Base-by-base conservation (phyloP, 2,329 filamentous ascomycete species). In the Penicillium sp. region DNA sequence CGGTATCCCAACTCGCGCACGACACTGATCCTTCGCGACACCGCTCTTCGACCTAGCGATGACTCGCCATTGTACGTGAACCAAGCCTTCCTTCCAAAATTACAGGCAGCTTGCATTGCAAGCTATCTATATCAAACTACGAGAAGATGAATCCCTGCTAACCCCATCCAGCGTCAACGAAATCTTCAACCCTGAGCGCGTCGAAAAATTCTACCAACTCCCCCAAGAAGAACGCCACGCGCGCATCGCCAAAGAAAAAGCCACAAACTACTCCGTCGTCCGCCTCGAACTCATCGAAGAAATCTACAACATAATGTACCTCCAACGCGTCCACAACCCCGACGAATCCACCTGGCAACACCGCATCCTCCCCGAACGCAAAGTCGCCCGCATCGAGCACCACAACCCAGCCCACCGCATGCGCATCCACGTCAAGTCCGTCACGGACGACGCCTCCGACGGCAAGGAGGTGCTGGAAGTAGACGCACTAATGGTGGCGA, bases 201-300 rank as follows among this genome's bases (percentile, higher is more conserved):
- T 96, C 33, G 91, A 96, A 75, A 83, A 83, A 49, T 86, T 96
- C 69, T 97, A 88, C 81, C 81, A 86, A 53, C 88, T 89, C 67
- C 82, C 89, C 0, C 80, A 88, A 1, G 81, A 83, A 49, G 83
- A 88, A 64, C 90, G 93, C 53, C 81, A 84, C 35, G 78, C 81
- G 15, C 82, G 82, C 28, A 81, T 97, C 56, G 80, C 83, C 17
- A 88, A 88, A 56, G 91, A 96, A 69, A 89, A 90, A 62, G 88
- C 88, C 33, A 98, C 94, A 63, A 98, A 98, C 82, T 98, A 98
- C 77, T 91, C 92, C 56, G 94, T 98, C 4, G 94, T 99, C 3
- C 89, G 94, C 8, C 85, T 97, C n/a, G 87, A 92, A 68, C 86
- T 98, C 55, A 91, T 98, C 61, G 94, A 98, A 77, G 86, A 89